Evolutionary conservation across 257 asterid genomes (phyloP).

Genomic region (Leonotis leonurus): DNA sequence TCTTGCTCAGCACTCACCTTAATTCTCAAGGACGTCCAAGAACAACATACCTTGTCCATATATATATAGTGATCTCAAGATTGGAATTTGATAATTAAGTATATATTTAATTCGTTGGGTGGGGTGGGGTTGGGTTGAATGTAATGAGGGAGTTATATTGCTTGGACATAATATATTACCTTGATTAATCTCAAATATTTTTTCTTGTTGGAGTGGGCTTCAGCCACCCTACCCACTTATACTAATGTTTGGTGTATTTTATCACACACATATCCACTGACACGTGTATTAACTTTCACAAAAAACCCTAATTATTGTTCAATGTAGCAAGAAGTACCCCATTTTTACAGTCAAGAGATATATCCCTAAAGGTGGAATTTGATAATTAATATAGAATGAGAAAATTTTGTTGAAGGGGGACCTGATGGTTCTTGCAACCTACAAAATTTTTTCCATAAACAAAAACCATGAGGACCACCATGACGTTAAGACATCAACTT

Average conservation of each 20-base stretch:
- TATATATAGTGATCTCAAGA: not conserved
- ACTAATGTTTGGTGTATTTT: no score
- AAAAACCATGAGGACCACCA: conserved; percentile 29
- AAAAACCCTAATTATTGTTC: not conserved
- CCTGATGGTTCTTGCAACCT: conserved; percentile 18
- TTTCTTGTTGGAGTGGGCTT: no score
- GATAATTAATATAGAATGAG: no score
- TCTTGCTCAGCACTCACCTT: conserved; percentile 71
- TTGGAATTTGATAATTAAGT: no score
- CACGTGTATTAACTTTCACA: no score
- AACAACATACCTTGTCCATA: conserved; percentile 7
- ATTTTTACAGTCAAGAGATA: conserved; percentile 5
- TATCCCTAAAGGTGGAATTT: no score
- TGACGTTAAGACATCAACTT: conserved; percentile 16
- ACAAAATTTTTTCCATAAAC: conserved; percentile 19
- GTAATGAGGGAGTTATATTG: not conserved
- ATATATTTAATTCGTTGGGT: no score
- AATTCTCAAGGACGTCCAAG: no score
- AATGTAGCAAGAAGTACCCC: not conserved
- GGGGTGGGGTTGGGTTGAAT: not conserved
- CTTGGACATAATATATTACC: conserved; percentile 6
- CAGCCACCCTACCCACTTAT: no score
- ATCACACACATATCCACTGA: no score
- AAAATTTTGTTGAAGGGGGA: conserved; percentile 32
- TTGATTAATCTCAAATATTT: no score